phyloP scores from a whole-genome alignment of 2,329 filamentous ascomycete species.

The Phialophora expanda region DNA sequence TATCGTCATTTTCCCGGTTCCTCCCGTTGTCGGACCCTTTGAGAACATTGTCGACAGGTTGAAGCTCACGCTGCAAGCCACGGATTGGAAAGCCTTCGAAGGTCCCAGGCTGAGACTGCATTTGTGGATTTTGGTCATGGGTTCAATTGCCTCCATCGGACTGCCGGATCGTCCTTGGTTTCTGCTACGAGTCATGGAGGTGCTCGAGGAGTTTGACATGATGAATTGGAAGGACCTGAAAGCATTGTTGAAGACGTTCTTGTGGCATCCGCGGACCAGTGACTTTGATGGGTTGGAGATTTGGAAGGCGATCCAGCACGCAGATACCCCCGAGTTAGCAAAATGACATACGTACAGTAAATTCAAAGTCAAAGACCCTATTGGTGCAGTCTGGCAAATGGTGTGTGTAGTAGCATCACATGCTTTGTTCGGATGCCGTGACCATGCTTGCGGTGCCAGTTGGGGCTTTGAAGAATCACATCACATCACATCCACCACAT shows the following conservation, averaged over 20 bases:
- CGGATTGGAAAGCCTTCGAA: constrained; percentile 31
- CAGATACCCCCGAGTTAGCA: background rate
- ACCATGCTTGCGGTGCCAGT: background rate
- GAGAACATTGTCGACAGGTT: constrained; percentile 42
- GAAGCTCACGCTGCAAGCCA: constrained; percentile 38
- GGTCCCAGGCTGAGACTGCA: constrained; percentile 37
- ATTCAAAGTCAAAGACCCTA: background rate
- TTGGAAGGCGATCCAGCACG: constrained; percentile 18
- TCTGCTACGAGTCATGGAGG: constrained; percentile 27
- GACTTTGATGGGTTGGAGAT: constrained; percentile 21
- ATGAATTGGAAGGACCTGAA: constrained; percentile 8
- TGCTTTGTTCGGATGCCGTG: background rate
- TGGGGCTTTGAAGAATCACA: background rate
- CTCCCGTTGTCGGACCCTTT: constrained; percentile 46
- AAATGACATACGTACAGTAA: background rate
- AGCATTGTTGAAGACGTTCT: constrained; percentile 17
- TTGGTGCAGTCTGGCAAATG: background rate
- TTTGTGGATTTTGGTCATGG: constrained; percentile 47
- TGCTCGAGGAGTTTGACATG: constrained; percentile 7
- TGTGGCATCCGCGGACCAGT: constrained; percentile 28
- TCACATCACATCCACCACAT: background rate
- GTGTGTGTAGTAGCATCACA: background rate
- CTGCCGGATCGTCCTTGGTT: constrained; percentile 45
- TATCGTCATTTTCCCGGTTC: constrained; percentile 48
- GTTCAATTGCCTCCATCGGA: constrained; percentile 46